phyloP scores from a whole-genome alignment of 225 moss, liverwort and hornwort genomes.

The Lunularia cruciata region DNA sequence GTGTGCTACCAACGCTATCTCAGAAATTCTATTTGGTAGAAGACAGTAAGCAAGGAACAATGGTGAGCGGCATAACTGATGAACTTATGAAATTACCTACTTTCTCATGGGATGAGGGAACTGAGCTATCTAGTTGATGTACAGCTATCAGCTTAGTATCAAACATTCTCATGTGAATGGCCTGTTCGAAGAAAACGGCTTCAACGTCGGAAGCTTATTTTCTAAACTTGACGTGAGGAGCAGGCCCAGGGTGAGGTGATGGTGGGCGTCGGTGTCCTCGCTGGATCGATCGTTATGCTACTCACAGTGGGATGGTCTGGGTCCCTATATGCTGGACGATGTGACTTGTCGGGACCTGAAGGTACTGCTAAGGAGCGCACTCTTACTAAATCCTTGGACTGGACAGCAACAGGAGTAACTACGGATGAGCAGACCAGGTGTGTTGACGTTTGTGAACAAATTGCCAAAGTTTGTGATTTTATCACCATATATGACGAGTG shows the following conservation, averaged over 20 bases:
- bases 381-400: constrained; percentile 64
- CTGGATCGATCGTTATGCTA: constrained; percentile 92
- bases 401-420: constrained; percentile 77
- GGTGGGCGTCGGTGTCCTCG: constrained; percentile 99
- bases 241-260: constrained; percentile 99
- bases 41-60: too few relatives aligned
- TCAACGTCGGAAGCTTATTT: background rate
- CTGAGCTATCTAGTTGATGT: too few relatives aligned
- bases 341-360: constrained; percentile 72
- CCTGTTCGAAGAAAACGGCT: too few relatives aligned
- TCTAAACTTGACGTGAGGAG: constrained; percentile 23
- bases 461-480: background rate
- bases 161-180: too few relatives aligned
- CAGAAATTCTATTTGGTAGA: too few relatives aligned
- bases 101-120: background rate
- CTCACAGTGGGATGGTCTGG: constrained; percentile 91
- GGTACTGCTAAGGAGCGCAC: constrained; percentile 75
- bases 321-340: constrained; percentile 81
- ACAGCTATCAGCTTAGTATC: too few relatives aligned
- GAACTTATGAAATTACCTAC: constrained; percentile 7
- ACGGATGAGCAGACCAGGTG: constrained; percentile 97
- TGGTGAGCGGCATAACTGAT: too few relatives aligned
- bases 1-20: too few relatives aligned
- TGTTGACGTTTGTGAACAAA: constrained; percentile 3
- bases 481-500: background rate